Conservation (phyloP, 129 eudicot species). For the Tagetes erecta region DNA sequence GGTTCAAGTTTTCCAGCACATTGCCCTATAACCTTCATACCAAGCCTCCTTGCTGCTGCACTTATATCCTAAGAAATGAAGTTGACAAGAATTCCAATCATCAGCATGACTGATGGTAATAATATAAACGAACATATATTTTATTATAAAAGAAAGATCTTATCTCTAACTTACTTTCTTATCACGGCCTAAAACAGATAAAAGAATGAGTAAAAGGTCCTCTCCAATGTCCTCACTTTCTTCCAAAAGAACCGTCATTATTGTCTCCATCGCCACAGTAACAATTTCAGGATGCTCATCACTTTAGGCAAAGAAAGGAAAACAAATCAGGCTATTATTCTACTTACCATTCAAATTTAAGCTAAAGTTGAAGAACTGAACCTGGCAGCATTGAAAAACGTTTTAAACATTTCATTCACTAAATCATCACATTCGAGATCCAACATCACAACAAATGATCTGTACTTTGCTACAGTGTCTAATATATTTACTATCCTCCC, state of each 20-base stretch:
- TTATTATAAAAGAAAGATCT: background rate
- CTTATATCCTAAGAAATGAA: slow-evolving; percentile 52
- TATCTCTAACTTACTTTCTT: slow-evolving; percentile 47
- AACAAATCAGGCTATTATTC: slow-evolving; percentile 10
- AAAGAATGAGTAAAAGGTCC: slow-evolving; percentile 61
- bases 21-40: slow-evolving; percentile 71
- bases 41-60: slow-evolving; percentile 75
- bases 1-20: slow-evolving; percentile 87
- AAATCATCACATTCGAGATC: slow-evolving; percentile 99
- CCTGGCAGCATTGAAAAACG: slow-evolving; percentile 84
- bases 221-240: slow-evolving; percentile 90
- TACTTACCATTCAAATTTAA: background rate
- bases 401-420: slow-evolving; percentile 70
- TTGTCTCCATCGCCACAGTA: slow-evolving; percentile 73
- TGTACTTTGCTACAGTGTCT: slow-evolving; percentile 88
- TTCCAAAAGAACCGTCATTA: slow-evolving; percentile 86
- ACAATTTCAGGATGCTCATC: slow-evolving; percentile 78
- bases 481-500: slow-evolving; percentile 78
- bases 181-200: slow-evolving; percentile 76
- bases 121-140: slow-evolving; percentile 4
- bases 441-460: slow-evolving; percentile 95
- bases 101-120: slow-evolving; percentile 16
- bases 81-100: slow-evolving; percentile 5
- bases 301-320: slow-evolving; percentile 42
- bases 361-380: slow-evolving; percentile 27